These are phyloP conservation scores for Cytospora piceae DNA, from an alignment of 2,329 filamentous ascomycete species.

Conservation along the genomic window DNA sequence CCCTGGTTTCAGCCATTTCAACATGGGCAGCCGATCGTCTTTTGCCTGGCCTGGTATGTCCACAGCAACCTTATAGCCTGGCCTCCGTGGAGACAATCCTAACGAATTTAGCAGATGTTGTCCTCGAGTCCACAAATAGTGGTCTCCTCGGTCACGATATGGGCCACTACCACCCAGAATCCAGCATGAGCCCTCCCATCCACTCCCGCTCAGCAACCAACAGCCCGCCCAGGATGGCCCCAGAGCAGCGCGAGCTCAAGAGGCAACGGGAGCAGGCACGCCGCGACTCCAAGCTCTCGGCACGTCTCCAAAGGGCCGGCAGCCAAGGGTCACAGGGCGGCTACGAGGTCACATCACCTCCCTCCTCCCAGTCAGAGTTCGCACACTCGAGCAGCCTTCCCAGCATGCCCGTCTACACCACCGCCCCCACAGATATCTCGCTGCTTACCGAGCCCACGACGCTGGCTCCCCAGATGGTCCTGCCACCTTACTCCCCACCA, in stretches of 20 bases:
- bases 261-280: slow-evolving; percentile 63
- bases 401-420: slow-evolving; percentile 56
- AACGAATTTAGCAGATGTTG: slow-evolving; percentile 32
- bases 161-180: slow-evolving; percentile 53
- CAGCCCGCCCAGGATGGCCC: slow-evolving; percentile 62
- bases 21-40: slow-evolving; percentile 54
- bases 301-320: slow-evolving; percentile 55
- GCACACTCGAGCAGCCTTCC: slow-evolving; percentile 48
- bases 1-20: slow-evolving; percentile 52
- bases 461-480: slow-evolving; percentile 47
- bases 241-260: slow-evolving; percentile 65
- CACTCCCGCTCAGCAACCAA: slow-evolving; percentile 58
- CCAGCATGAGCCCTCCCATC: slow-evolving; percentile 55
- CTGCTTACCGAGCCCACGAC: slow-evolving; percentile 54
- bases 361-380: slow-evolving; percentile 48
- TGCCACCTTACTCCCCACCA: slow-evolving; percentile 55
- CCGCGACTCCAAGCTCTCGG: slow-evolving; percentile 59
- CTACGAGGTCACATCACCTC: slow-evolving; percentile 46
- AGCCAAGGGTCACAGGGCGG: slow-evolving; percentile 38
- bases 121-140: slow-evolving; percentile 39
- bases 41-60: slow-evolving; percentile 55
- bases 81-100: slow-evolving; percentile 3
- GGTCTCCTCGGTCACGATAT: slow-evolving; percentile 51
- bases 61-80: neutral
- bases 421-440: slow-evolving; percentile 54